Evolutionary conservation across 345 rosid genomes (phyloP), one percentile per base, ranked within the genome.

Genomic region (Populus tremula): DNA sequence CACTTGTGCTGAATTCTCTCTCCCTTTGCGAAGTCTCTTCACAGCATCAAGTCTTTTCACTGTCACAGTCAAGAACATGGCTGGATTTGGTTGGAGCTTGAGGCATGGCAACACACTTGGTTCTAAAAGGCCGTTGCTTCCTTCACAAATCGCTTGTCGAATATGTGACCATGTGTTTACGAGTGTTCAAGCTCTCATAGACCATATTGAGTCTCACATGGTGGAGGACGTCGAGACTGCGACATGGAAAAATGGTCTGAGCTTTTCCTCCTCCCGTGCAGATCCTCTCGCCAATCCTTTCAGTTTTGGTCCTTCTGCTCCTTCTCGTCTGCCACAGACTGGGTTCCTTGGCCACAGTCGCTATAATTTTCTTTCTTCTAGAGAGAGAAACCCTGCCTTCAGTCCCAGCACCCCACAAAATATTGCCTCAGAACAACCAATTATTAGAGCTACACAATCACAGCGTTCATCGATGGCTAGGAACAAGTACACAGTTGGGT

Each of bases 131-230:
- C 69, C 61, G 36, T 25, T 3, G 13, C 6, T 31, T 8, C 2
- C 68, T 5, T 6, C 81, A 9, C 79, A 72, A 4, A 78, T 85
- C n/a, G 85, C 84, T 20, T 85, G 88, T 21, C 68, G 88, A 31
- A 65, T 85, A 23, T 83, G 86, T 63, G 76, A 83, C 35, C 66
- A 35, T 45, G 84, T 83, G 29, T 78, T 83, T 53, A 3, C 36
- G 18, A 83, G 76, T 74, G 71, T 69, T 2, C 81, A 78, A 13
- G 74, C 77, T n/a, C 81, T 85, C 23, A 76, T 85, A 18, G 66
- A 66, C 39, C 86, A 85, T 65, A 61, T 81, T 5, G 83, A 81
- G 43, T 29, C 67, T 50, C 86, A 83, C 56, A 31, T 70, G 77
- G 23, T 1, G 1, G 77, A 69, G 0, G 54, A 79, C 10, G 29